Evolutionary conservation across 2,329 filamentous ascomycete species (phyloP).

Genomic region (Penicillium sp.): DNA sequence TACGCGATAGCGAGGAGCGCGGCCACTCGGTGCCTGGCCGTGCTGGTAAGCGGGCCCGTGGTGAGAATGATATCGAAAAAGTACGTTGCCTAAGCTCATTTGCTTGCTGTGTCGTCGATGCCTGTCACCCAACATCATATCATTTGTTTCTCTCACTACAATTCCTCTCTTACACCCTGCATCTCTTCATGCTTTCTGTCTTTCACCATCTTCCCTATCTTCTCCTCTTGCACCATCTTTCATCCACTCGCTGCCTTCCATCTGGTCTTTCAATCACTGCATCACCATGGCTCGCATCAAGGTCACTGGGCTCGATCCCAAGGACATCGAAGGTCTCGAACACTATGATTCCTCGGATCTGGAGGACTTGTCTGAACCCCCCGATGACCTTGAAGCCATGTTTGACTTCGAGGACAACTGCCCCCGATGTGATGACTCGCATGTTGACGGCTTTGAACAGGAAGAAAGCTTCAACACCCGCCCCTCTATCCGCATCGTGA

Average conservation of each 20-base stretch:
- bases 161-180: background rate
- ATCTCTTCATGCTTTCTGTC: background rate
- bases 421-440: background rate
- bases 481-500: constrained; percentile 77
- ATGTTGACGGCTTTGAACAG: constrained; percentile 45
- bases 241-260: background rate
- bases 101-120: background rate
- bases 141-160: background rate
- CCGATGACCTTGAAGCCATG: background rate
- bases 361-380: background rate
- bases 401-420: background rate
- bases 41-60: constrained; percentile 43
- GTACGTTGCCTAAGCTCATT: constrained; percentile 23
- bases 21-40: constrained; percentile 43
- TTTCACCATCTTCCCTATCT: background rate
- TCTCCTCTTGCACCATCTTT: too few species aligned
- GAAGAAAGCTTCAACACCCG: constrained; percentile 82
- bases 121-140: background rate
- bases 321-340: background rate
- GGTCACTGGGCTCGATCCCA: too few species aligned
- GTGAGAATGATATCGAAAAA: constrained; percentile 48
- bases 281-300: background rate
- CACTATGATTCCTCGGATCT: background rate
- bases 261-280: background rate
- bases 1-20: constrained; percentile 45